Base-by-base conservation (phyloP, 202 grass and related monocot species). In the Bolboschoenoplectus hybrid region DNA sequence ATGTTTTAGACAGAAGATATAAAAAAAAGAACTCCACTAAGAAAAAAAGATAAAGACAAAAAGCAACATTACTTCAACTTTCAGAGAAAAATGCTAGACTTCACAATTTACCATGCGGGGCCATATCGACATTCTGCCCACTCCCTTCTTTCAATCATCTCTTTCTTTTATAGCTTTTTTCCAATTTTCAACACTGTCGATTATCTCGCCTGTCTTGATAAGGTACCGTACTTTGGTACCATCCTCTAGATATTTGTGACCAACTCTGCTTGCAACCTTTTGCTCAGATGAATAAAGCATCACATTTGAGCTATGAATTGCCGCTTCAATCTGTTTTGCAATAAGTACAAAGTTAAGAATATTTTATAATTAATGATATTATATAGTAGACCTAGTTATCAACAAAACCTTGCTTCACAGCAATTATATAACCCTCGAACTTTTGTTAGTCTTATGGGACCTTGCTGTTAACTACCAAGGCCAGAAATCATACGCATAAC, bases 241-340 rank as follows among this genome's bases (percentile, higher is more conserved):
- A 26, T 98, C 91, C 68, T 98, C 92, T 3, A 98, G 88, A 83
- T 96, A 61, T 40, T 98, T 96, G 75, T 94, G 87, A 72, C 97
- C 93, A 39, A 96, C 91, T 72, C 97, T 94, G 52, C 97, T 98
- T 8, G 93, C 78, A 32, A 98, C 85, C 55, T 83, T 88, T 87
- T 98, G 89, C 88, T 98, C 97, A 63, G 92, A 92, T 0, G 93
- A 99, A 87, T 94, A 99, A 43, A 96, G 92, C 97, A 99, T 99
- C 89, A 96, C 61, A 81, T 96, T 96, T 82, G 97, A 98, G 90
- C 97, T 98, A 77, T 96, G 97, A 81, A 98, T 98, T 64, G 93
- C 88, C 4, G 87, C 93, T 90, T 96, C 93, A 45, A 98, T 91
- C 96, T 96, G 90, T 58, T 36, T 47, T n/a, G 85, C 45, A 79